phyloP scores from a whole-genome alignment of 495 filamentous ascomycete species.

The Podospora pseudocomata region DNA sequence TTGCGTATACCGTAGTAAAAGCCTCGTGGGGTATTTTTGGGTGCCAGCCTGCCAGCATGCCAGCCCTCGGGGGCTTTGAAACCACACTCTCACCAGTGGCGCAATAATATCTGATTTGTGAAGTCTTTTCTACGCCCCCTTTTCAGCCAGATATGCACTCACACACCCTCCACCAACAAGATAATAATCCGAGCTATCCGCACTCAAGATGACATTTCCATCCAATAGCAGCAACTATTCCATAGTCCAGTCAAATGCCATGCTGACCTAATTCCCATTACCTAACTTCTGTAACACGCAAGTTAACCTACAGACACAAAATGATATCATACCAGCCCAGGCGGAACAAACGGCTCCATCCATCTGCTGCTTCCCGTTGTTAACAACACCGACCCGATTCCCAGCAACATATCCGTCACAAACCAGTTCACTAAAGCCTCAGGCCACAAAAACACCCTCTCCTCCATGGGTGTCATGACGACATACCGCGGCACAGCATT shows the following conservation, averaged over 20 bases:
- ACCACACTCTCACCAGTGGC: background rate
- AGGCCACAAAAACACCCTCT: slow-evolving; percentile 66
- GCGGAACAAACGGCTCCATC: background rate
- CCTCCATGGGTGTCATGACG: slow-evolving; percentile 55
- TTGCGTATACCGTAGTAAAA: background rate
- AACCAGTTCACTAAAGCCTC: slow-evolving; percentile 50
- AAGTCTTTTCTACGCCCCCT: background rate
- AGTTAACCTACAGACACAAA: background rate
- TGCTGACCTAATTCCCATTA: background rate
- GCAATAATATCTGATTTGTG: background rate
- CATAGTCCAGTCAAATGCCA: background rate
- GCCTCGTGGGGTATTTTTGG: background rate
- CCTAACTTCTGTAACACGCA: background rate
- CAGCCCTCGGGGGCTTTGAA: background rate
- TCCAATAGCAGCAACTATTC: background rate
- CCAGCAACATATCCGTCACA: background rate
- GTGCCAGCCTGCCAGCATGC: background rate
- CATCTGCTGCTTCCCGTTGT: background rate
- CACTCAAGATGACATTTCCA: background rate
- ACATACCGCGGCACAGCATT: slow-evolving; percentile 51
- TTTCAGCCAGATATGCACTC: background rate
- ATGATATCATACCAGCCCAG: background rate
- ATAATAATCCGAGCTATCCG: background rate
- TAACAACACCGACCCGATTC: background rate
- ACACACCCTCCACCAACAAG: background rate